Percentiles rank a stretch among this genome's conserved stretches.
Evolutionary conservation across 1,284 basidiomycete species (phyloP).

Genomic region (Puccinia polysora): DNA sequence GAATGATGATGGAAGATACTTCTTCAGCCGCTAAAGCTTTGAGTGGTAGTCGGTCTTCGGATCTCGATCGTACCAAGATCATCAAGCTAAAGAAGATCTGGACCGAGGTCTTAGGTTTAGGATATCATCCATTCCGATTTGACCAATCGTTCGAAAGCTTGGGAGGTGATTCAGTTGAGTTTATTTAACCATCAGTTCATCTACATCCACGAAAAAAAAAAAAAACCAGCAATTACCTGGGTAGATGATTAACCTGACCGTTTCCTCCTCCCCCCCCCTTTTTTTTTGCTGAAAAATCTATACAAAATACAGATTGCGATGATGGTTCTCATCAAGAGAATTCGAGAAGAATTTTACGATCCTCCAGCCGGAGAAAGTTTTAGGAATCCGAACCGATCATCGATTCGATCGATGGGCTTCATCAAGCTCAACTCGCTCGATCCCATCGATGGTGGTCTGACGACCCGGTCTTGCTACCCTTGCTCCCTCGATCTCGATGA

Average conservation of each 20-base stretch:
- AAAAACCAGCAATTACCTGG: not conserved
- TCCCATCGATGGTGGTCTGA: no score
- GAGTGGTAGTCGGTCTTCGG: not conserved
- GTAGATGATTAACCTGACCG: no score
- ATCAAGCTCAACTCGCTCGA: no score
- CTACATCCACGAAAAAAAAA: no score
- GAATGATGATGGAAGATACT: no score
- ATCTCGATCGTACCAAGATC: not conserved
- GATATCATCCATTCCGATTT: constrained; percentile 7
- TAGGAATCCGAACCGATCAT: no score
- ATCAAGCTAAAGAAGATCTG: constrained; percentile 44
- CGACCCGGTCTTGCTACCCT: no score
- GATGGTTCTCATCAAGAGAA: constrained; percentile 23
- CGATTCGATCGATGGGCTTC: no score
- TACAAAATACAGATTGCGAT: constrained; percentile 24
- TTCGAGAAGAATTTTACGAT: constrained; percentile 10
- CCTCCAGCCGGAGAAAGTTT: no score
- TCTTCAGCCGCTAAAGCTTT: not conserved
- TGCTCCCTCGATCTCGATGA: not conserved
- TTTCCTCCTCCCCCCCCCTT: not conserved
- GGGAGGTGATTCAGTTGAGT: constrained; percentile 48
- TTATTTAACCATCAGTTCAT: not conserved
- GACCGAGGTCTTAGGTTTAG: constrained; percentile 44
- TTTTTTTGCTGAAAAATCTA: no score
- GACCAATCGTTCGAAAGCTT: constrained; percentile 45